These are phyloP conservation scores for Pichia sporocuriosa DNA, from an alignment of 805 yeast species.

Conservation along the genomic window DNA sequence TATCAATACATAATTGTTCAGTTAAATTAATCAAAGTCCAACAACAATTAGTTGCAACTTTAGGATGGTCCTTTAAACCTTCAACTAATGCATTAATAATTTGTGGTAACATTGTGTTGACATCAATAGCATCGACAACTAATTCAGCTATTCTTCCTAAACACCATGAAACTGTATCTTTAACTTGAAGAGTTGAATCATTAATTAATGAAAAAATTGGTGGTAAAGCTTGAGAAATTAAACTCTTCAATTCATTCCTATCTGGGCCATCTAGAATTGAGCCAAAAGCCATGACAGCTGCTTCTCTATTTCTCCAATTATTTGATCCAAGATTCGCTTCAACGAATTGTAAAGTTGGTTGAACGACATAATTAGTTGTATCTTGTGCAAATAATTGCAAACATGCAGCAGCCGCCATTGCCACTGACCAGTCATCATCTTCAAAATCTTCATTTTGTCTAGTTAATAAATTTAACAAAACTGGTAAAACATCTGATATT, in stretches of 20 bases:
- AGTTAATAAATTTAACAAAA: conserved; percentile 69
- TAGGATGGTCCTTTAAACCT: conserved; percentile 89
- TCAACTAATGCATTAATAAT: conserved; percentile 65
- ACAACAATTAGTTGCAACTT: conserved; percentile 93
- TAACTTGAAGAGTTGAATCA: conserved; percentile 76
- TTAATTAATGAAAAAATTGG: conserved; percentile 70
- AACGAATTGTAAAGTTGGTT: conserved; percentile 79
- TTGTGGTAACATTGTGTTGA: conserved; percentile 56
- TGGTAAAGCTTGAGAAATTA: conserved; percentile 75
- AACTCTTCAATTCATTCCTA: conserved; percentile 52
- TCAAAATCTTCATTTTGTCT: conserved; percentile 90
- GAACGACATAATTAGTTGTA: conserved; percentile 79
- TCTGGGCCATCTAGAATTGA: conserved; percentile 95
- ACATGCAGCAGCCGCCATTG: conserved; percentile 99
- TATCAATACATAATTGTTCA: conserved; percentile 66
- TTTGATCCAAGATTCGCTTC: conserved; percentile 55
- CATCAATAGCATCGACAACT: conserved; percentile 68
- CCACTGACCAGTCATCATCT: conserved; percentile 95
- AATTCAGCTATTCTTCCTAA: conserved; percentile 91
- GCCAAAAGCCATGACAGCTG: conserved; percentile 99
- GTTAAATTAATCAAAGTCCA: conserved; percentile 92
- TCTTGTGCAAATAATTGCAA: conserved; percentile 88
- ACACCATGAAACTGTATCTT: conserved; percentile 98
- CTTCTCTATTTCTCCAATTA: conserved; percentile 87
- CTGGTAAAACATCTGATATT: conserved; percentile 78